These are phyloP conservation scores for Hypericum perforatum DNA, from an alignment of 345 rosid genomes.

Conservation along the genomic window DNA sequence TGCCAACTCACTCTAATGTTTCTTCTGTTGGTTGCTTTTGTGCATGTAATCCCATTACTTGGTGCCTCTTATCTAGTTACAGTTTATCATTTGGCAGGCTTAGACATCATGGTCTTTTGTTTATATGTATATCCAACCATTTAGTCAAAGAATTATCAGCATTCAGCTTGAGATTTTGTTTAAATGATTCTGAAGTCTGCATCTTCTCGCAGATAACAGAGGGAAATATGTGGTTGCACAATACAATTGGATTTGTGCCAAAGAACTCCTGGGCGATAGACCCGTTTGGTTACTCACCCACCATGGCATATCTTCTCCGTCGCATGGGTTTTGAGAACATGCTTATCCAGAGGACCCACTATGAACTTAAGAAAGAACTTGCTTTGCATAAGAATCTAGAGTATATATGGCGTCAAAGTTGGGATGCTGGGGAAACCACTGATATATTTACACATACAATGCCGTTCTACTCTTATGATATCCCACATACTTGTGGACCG, in stretches of 20 bases:
- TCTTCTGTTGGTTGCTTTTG: too few relatives aligned
- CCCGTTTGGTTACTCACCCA: constrained; percentile 95
- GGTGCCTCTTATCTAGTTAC: too few relatives aligned
- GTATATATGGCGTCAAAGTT: constrained; percentile 91
- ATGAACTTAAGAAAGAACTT: constrained; percentile 97
- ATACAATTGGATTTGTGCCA: constrained; percentile 81
- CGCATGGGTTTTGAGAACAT: constrained; percentile 99
- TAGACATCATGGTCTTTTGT: too few relatives aligned
- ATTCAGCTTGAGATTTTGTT: too few relatives aligned
- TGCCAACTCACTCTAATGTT: too few relatives aligned
- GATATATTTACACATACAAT: constrained; percentile 97
- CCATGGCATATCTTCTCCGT: constrained; percentile 93
- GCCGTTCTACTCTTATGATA: constrained; percentile 97
- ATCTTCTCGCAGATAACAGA: constrained; percentile 53
- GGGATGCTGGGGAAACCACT: constrained; percentile 89
- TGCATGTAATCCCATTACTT: too few relatives aligned
- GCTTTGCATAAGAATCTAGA: constrained; percentile 81
- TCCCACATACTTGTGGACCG: constrained; percentile 99
- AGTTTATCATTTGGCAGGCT: too few relatives aligned
- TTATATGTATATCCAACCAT: too few relatives aligned
- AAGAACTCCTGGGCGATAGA: constrained; percentile 98
- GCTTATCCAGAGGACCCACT: constrained; percentile 98
- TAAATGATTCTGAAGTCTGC: too few relatives aligned
- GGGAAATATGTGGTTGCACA: constrained; percentile 93
- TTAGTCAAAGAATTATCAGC: too few relatives aligned